Base-by-base conservation (phyloP, 73 alveolate species). In the Stentor roeselii region DNA sequence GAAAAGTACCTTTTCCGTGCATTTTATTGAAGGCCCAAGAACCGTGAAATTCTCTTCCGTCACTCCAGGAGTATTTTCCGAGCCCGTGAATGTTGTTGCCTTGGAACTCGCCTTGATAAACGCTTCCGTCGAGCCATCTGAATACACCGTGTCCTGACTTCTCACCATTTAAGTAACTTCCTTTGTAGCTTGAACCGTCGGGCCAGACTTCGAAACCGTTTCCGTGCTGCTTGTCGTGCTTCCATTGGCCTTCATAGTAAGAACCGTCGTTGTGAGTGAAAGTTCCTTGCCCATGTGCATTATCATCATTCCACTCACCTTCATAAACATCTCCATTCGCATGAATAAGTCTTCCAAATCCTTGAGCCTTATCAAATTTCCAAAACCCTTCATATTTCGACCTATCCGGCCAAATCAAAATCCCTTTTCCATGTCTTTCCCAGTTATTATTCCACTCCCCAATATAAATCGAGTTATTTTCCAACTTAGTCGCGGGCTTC, bases 221-320 rank as follows among this genome's bases (percentile, higher is more conserved):
- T 0, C 88, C 88, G 21, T 82, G 82, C 3, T 61, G 82, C 87
- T 61, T 61, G 75, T 92, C 96, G 60, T 92, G 85, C 27, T 80
- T 67, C 97, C 96, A 93, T 14, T 87, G 50, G 2, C 98, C 98
- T 42, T 89, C 94, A 87, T 93, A 93, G 83, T 75, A 83, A 40
- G 92, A 95, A 34, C 91, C 95, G 40, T 92, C 90, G 27, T 82
- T 86, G 75, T 82, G 93, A 31, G 78, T 27, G 76, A 86, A 90
- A n/a, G 61, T 41, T 30, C 98, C 98, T 75, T 75, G 86, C n/a
- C 98, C 98, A 89, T 93, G 86, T 15, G 91, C 93, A 42, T 84
- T 37, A 84, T 77, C 91, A 82, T 87, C 84, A 2, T n/a, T 39
- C 92, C 92, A 87, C 21, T 50, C 3, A 21, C 92, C 92, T 14